phyloP scores from a whole-genome alignment of 352 stramenopile species.

The Pseudoperonospora humuli region DNA sequence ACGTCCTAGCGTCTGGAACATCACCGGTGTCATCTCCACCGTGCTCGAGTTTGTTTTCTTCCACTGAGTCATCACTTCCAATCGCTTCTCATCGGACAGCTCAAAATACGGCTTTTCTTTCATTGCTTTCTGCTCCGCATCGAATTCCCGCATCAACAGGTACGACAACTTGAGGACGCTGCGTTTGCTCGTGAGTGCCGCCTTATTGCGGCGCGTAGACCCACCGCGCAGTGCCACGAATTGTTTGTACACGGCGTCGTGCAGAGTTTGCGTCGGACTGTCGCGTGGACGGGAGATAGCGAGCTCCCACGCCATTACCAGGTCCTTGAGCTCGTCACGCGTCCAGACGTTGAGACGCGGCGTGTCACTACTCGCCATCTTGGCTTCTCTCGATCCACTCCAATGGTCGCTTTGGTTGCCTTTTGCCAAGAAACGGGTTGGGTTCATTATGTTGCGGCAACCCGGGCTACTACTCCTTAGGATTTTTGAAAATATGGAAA shows the following conservation, averaged over 20 bases:
- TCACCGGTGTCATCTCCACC: conserved; percentile 19
- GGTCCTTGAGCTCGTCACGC: conserved; percentile 18
- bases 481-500: not conserved
- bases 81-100: conserved; percentile 3
- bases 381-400: not conserved
- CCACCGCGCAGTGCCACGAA: conserved; percentile 25
- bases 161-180: conserved; percentile 31
- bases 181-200: conserved; percentile 27
- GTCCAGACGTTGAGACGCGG: conserved; percentile 19
- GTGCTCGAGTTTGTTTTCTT: conserved; percentile 27
- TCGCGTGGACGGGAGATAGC: conserved; percentile 6
- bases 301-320: conserved; percentile 30
- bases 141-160: conserved; percentile 22
- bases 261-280: conserved; percentile 1
- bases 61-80: conserved; percentile 17
- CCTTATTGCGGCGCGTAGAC: conserved; percentile 25
- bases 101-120: conserved; percentile 22
- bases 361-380: conserved; percentile 15
- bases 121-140: conserved; percentile 12
- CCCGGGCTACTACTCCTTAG: too few species aligned
- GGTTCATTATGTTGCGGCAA: too few species aligned
- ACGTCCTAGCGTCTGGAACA: conserved; percentile 16
- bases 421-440: not conserved
- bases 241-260: conserved; percentile 25
- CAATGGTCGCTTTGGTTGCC: conserved; percentile 1